These are phyloP conservation scores for Coemansia biformis DNA, from an alignment of 192 early-diverging fungal species.

Conservation along the genomic window DNA sequence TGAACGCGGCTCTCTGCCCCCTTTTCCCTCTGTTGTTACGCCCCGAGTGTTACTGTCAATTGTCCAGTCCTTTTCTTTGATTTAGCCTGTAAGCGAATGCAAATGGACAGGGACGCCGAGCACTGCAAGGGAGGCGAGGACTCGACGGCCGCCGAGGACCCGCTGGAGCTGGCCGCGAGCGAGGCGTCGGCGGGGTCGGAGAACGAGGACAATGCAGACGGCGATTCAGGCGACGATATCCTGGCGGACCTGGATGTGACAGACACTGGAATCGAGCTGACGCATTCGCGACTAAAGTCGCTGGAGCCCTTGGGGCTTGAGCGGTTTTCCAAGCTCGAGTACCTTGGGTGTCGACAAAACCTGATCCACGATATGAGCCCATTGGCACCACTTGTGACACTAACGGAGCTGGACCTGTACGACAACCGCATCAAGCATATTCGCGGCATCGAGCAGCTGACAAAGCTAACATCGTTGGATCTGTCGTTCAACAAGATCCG, in stretches of 20 bases:
- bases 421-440: slow-evolving; percentile 87
- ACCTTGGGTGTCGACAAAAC: slow-evolving; percentile 79
- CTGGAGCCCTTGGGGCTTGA: slow-evolving; percentile 19
- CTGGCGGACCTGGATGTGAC: slow-evolving; percentile 6
- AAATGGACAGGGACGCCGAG: too few relatives aligned
- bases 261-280: slow-evolving; percentile 39
- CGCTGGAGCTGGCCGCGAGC: slow-evolving; percentile 1
- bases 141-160: background rate
- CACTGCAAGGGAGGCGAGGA: too few relatives aligned
- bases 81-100: too few relatives aligned
- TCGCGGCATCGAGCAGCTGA: slow-evolving; percentile 57
- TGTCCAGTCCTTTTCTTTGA: too few relatives aligned
- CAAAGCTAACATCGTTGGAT: slow-evolving; percentile 68
- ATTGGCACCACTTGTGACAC: slow-evolving; percentile 46
- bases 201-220: background rate
- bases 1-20: too few relatives aligned
- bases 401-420: slow-evolving; percentile 89
- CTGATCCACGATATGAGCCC: slow-evolving; percentile 64
- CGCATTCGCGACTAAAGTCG: slow-evolving; percentile 27
- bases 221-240: background rate
- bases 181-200: background rate
- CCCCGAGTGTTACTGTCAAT: too few relatives aligned
- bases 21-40: too few relatives aligned
- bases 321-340: slow-evolving; percentile 50
- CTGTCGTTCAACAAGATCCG: slow-evolving; percentile 96